Evolutionary conservation across 768 basidiomycete genomes (phyloP), one percentile per base, ranked within the genome.

Genomic region (Russula earlei): DNA sequence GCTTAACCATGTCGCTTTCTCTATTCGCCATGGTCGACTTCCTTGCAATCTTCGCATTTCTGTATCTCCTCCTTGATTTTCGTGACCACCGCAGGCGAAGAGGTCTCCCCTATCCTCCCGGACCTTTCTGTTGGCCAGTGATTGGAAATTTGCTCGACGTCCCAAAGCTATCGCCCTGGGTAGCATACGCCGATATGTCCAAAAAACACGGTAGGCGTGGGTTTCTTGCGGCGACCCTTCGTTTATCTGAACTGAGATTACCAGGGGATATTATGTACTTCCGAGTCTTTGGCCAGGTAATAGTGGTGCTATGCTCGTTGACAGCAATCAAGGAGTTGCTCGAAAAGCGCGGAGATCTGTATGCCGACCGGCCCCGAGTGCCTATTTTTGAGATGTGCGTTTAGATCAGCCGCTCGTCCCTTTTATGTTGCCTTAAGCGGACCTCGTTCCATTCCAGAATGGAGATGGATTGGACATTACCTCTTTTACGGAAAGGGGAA

Each of bases 291-390:
- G 40, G 46, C 20, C 47, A 36, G 12, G 33, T 24, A 7, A 22
- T 48, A 29, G 33, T 48, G 27, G 33, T 48, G 8, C n/a, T 58
- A 20, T 40, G 29, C 11, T 54, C 52, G 2, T 14, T 37, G 17
- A 11, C 45, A 3, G 46, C 57, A 2, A 36, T 58, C 31, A 58
- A 47, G 20, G 57, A 58, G 17, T 31, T 58, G 11, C 52, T 58
- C 7, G 57, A 58, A 12, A 58, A 54, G 47, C 51, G 47, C 17
- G 52, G 57, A 11, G 52, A 46, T 14, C n/a, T 22, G 4, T 48
- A 48, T 9, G 34, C 47, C 2, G 47, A 36, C 2, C 20, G 47
- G 14, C 22, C 47, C 8, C 8, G 7, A 4, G 1, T 34, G 14
- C 47, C 33, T 9, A 34, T 48, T 17, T 5, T 20, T 3, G 47